These are phyloP conservation scores for Suillus cothurnatus DNA, from an alignment of 768 basidiomycete genomes.

Conservation along the genomic window DNA sequence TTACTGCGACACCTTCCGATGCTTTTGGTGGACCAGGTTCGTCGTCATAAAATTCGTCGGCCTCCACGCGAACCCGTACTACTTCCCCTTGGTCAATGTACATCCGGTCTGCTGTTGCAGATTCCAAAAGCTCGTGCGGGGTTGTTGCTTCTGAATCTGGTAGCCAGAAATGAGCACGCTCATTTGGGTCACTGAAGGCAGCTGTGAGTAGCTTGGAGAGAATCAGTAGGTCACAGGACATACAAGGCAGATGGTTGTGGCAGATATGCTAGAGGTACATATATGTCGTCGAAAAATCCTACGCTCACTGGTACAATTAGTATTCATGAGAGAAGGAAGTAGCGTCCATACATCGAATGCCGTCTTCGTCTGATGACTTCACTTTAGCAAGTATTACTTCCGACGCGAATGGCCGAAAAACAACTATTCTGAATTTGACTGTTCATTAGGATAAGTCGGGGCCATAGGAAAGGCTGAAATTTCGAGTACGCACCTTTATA, in stretches of 20 bases:
- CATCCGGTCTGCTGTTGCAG: conserved; percentile 65
- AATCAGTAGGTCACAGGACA: conserved; percentile 25
- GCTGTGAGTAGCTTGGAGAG: conserved; percentile 1
- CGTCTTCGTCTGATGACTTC: conserved; percentile 82
- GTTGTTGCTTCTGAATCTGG: conserved; percentile 58
- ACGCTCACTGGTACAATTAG: conserved; percentile 60
- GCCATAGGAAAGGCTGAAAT: not conserved
- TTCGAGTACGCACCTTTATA: conserved; percentile 69
- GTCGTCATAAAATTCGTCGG: conserved; percentile 83
- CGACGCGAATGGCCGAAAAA: conserved; percentile 88
- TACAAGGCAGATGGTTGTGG: conserved; percentile 84
- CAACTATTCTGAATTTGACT: conserved; percentile 89
- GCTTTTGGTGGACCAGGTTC: conserved; percentile 84
- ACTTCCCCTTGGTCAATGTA: conserved; percentile 81
- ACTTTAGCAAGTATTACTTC: conserved; percentile 92
- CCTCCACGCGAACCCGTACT: conserved; percentile 76
- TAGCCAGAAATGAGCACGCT: conserved; percentile 84
- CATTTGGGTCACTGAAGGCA: conserved; percentile 67
- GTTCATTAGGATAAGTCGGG: not conserved
- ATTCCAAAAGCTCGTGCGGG: conserved; percentile 67
- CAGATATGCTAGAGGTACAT: conserved; percentile 76
- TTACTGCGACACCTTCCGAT: conserved; percentile 63
- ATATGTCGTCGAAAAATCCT: conserved; percentile 94
- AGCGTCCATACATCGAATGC: conserved; percentile 69
- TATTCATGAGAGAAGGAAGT: not conserved